Conservation (phyloP, 495 filamentous ascomycete species). For the Neurospora hispaniola region DNA sequence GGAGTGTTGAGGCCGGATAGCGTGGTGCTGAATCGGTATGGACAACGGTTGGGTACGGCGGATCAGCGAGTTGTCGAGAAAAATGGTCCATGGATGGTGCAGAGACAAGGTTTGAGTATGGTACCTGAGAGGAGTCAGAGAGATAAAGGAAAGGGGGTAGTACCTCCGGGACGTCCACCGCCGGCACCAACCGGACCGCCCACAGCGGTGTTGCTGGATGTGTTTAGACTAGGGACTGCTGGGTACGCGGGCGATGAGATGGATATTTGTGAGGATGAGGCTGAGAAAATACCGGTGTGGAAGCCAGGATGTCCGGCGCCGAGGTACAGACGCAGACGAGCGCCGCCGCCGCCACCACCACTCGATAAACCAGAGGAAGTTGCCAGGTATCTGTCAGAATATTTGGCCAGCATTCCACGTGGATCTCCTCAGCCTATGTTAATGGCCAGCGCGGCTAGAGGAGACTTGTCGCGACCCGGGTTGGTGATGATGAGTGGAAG, state of each 20-base stretch:
- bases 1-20: constrained; percentile 7
- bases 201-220: neutral
- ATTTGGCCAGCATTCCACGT: constrained; percentile 4
- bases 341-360: constrained; percentile 6
- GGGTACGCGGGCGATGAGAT: neutral
- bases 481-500: neutral
- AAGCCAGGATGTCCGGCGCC: constrained; percentile 5
- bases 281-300: neutral
- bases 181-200: neutral
- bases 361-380: neutral
- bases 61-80: constrained; percentile 15
- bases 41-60: constrained; percentile 19
- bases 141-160: constrained; percentile 2
- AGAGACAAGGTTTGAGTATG: constrained; percentile 15
- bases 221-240: neutral
- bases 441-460: neutral
- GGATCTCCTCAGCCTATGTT: constrained; percentile 3
- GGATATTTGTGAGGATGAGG: constrained; percentile 8
- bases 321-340: constrained; percentile 7
- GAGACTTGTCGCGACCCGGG: neutral
- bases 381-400: constrained; percentile 8
- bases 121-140: constrained; percentile 5
- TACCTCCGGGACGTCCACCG: neutral
- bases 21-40: constrained; percentile 19
- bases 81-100: constrained; percentile 20